Evolutionary conservation across 176 grass and related monocot species (phyloP).

Genomic region (Hsuehochloa calcarea): DNA sequence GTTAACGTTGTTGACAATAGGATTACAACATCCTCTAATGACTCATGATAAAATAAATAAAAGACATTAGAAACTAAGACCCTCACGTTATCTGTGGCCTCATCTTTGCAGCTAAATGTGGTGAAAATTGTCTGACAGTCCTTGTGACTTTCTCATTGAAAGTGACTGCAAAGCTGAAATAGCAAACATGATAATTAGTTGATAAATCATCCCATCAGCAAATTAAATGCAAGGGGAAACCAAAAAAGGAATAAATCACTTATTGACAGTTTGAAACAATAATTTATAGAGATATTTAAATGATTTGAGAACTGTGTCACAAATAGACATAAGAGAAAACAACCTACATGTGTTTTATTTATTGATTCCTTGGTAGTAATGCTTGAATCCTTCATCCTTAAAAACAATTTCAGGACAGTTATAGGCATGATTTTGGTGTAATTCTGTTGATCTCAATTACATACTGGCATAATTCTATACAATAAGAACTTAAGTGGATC

Average conservation of each 20-base stretch:
- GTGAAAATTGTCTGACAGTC: constrained; percentile 86
- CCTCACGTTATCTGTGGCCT: constrained; percentile 76
- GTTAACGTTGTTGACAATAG: not conserved
- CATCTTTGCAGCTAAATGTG: constrained; percentile 98
- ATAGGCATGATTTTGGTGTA: not conserved
- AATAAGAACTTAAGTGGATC: not conserved
- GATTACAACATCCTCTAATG: not conserved
- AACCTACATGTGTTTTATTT: not conserved
- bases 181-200: constrained; percentile 37
- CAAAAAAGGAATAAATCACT: not conserved
- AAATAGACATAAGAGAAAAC: constrained; percentile 1
- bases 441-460: not conserved
- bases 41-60: not conserved
- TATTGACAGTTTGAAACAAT: not conserved
- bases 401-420: not conserved
- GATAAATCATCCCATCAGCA: not conserved
- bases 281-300: not conserved
- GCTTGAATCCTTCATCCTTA: not conserved
- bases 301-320: not conserved
- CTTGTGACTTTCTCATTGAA: constrained; percentile 96
- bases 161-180: constrained; percentile 78
- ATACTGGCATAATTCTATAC: not conserved
- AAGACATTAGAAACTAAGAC: constrained; percentile 2
- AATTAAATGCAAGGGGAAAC: not conserved
- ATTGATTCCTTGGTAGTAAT: not conserved